phyloP scores from a whole-genome alignment of 169 alveolate species.

The Eimeria zaria region DNA sequence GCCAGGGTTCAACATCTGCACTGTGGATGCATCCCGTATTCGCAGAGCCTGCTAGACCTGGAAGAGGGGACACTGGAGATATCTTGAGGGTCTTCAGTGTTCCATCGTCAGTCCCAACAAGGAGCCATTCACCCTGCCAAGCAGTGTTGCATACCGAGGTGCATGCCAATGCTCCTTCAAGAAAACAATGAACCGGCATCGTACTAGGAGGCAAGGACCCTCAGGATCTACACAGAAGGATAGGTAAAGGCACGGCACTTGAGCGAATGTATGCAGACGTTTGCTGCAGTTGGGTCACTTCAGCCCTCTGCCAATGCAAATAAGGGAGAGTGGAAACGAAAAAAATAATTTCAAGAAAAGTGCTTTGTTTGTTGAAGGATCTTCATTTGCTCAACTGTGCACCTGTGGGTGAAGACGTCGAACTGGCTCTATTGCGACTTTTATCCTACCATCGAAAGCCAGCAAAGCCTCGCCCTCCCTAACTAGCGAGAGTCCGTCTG shows the following conservation, averaged over 20 bases:
- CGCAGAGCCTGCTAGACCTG: background rate
- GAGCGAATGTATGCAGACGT: background rate
- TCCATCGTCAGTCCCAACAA: constrained; percentile 44
- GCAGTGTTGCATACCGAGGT: constrained; percentile 50
- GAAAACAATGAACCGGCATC: background rate
- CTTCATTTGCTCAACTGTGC: background rate
- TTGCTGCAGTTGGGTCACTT: background rate
- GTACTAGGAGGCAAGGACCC: background rate
- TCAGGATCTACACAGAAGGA: background rate
- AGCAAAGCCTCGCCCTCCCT: background rate
- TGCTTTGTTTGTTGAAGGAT: background rate
- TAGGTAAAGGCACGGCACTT: background rate
- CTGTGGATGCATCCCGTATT: background rate
- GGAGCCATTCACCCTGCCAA: constrained; percentile 62
- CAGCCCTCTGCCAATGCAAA: background rate
- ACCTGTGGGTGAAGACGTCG: constrained; percentile 5
- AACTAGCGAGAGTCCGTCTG: background rate
- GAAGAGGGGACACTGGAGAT: background rate
- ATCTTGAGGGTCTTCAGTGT: constrained; percentile 22
- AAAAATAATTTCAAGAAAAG: background rate
- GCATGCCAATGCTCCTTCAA: constrained; percentile 20
- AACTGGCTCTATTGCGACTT: background rate
- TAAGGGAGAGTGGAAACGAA: background rate
- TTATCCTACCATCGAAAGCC: background rate
- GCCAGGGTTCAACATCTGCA: background rate